A percentile compares a stretch with the other conserved stretches of the same genome.
These are phyloP conservation scores for Botrytis aclada DNA, from an alignment of 2,329 filamentous ascomycete species.

Conservation along the genomic window DNA sequence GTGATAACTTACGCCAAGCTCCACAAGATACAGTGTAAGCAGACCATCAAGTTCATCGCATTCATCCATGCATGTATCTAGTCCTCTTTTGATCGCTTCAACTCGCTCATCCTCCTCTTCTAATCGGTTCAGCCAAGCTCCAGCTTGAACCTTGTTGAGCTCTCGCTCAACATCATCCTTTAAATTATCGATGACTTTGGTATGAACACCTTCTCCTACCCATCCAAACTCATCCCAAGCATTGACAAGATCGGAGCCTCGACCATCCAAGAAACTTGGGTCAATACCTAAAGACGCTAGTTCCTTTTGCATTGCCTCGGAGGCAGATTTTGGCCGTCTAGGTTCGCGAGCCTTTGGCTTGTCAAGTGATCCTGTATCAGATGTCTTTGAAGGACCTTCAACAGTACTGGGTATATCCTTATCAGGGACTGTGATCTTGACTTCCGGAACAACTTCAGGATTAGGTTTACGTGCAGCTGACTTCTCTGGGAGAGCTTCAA, in stretches of 20 bases:
- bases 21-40: constrained; percentile 89
- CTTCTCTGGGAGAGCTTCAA: constrained; percentile 17
- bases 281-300: constrained; percentile 65
- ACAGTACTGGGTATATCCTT: constrained; percentile 43
- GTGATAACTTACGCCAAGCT: constrained; percentile 69
- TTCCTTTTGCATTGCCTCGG: constrained; percentile 38
- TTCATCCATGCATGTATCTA: constrained; percentile 88
- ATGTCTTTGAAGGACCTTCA: constrained; percentile 40
- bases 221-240: constrained; percentile 86
- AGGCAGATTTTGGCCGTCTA: constrained; percentile 35
- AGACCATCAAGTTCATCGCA: constrained; percentile 96
- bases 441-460: constrained; percentile 49
- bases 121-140: constrained; percentile 82
- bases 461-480: constrained; percentile 32
- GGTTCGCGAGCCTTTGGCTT: constrained; percentile 34
- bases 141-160: constrained; percentile 85
- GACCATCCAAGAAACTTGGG: constrained; percentile 68
- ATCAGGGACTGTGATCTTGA: constrained; percentile 54
- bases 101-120: constrained; percentile 88
- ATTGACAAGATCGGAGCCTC: constrained; percentile 75
- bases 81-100: constrained; percentile 76
- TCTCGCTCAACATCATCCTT: constrained; percentile 82
- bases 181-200: constrained; percentile 74
- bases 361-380: constrained; percentile 37
- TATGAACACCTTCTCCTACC: constrained; percentile 73